Percentiles rank a stretch among this genome's conserved stretches.
Evolutionary conservation across 805 yeast species (phyloP).

Genomic region (Nakazawaea populi): DNA sequence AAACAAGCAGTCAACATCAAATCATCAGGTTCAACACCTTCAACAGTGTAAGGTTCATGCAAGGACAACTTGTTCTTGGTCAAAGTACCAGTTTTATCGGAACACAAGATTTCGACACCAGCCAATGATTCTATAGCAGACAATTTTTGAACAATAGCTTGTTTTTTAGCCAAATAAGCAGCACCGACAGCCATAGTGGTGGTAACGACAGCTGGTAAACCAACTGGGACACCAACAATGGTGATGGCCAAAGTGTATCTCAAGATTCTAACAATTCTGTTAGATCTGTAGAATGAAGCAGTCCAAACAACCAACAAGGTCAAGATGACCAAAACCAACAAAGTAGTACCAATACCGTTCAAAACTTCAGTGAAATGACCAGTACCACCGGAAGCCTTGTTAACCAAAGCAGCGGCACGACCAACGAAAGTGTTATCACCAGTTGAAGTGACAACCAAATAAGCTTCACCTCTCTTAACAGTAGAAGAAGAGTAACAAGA

Average conservation of each 20-base stretch:
- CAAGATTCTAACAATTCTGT: constrained; percentile 78
- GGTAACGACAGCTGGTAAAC: constrained; percentile 97
- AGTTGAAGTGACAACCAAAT: constrained; percentile 90
- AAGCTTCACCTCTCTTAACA: constrained; percentile 92
- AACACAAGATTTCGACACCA: constrained; percentile 96
- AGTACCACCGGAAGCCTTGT: constrained; percentile 86
- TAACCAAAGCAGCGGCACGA: constrained; percentile 94
- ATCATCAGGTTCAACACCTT: constrained; percentile 94
- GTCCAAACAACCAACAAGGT: constrained; percentile 89
- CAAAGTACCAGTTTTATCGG: constrained; percentile 97
- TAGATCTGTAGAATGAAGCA: constrained; percentile 91
- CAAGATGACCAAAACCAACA: constrained; percentile 80
- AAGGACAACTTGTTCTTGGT: constrained; percentile 95
- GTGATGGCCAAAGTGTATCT: constrained; percentile 93
- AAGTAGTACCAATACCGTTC: constrained; percentile 94
- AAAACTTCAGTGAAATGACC: constrained; percentile 98
- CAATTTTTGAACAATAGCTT: constrained; percentile 94
- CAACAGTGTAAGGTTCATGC: constrained; percentile 97
- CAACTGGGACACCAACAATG: constrained; percentile 97
- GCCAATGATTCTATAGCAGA: constrained; percentile 96
- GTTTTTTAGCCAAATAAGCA: constrained; percentile 94
- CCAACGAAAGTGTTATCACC: constrained; percentile 96
- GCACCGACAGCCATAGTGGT: constrained; percentile 99
- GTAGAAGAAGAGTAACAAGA: constrained; percentile 87
- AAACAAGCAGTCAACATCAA: constrained; percentile 96